Evolutionary conservation across 2,329 filamentous ascomycete species (phyloP).

Genomic region (Epichloe festucae): DNA sequence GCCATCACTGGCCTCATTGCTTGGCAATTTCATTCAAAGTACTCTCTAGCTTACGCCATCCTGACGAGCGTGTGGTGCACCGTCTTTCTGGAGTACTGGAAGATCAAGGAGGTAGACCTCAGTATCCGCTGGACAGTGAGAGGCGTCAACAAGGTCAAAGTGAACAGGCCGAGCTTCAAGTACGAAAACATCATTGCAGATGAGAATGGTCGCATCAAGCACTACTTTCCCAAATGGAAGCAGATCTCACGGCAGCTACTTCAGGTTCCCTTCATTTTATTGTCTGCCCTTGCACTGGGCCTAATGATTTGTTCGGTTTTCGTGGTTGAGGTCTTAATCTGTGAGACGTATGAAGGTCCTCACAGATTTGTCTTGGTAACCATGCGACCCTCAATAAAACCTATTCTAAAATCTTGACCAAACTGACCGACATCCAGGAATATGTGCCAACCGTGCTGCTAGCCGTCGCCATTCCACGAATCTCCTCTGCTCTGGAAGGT

Average conservation of each 20-base stretch:
- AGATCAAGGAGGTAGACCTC: conserved; percentile 59
- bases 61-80: conserved; percentile 57
- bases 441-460: conserved; percentile 62
- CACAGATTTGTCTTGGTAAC: conserved; percentile 51
- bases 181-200: conserved; percentile 51
- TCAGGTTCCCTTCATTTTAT: conserved; percentile 54
- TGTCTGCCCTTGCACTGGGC: conserved; percentile 46
- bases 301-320: conserved; percentile 57
- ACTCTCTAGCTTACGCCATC: conserved; percentile 56
- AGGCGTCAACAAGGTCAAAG: conserved; percentile 53
- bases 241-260: conserved; percentile 52
- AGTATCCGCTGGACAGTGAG: conserved; percentile 60
- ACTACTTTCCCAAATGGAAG: conserved; percentile 52
- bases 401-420: too few relatives aligned
- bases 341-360: conserved; percentile 59
- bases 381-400: background rate
- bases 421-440: conserved; percentile 31
- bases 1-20: conserved; percentile 54
- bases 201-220: conserved; percentile 46
- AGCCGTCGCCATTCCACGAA: conserved; percentile 51
- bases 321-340: conserved; percentile 62
- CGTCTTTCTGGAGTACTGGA: conserved; percentile 70
- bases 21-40: conserved; percentile 56
- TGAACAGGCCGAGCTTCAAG: conserved; percentile 50
- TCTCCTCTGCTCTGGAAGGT: conserved; percentile 48